Base-by-base conservation (phyloP, 2,329 filamentous ascomycete genomes). In the Penicillium glabrum region DNA sequence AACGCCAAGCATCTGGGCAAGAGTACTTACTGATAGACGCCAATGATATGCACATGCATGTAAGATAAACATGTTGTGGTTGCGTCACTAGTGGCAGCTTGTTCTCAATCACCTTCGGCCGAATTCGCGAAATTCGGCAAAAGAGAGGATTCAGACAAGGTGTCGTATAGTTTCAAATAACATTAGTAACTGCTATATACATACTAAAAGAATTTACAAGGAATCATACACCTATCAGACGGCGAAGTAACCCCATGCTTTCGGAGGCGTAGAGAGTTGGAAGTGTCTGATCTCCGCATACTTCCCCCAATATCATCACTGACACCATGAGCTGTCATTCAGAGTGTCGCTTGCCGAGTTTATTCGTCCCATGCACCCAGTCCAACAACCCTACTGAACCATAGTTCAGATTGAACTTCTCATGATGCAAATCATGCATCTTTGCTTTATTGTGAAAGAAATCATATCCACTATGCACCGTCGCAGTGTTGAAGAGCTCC, bases 391-490 rank as follows among this genome's bases (percentile, higher is more conserved):
- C 82, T 59, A 84, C 71, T 0, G 75, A 78, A 1, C 82, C 82
- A 69, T 80, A 85, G 60, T 84, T 79, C 14, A 83, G 70, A 54
- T 79, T 77, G 61, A 85, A 85, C 60, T 78, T 77, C 73, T 84
- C 82, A 68, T 86, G 83, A 62, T 86, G 83, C 29, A 79, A 67
- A 69, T 86, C 83, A 69, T 86, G 83, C 67, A 77, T 78, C 60
- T 71, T 73, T 0, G 82, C 82, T 54, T 65, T 64, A 9, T 60
- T 59, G 3, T 54, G 21, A n/a, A 83, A 76, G 61, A 84, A 84
- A 51, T 85, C 82, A 65, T 83, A 85, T 7, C 83, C 84, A 57
- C 81, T 83, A 67, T 86, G 83, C 53, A 84, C 82, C 0, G 79
- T 81, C 3, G 76, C 72, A 45, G 83, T 84, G 67, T 84, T 80